These are phyloP conservation scores for Firmiana major DNA, from an alignment of 345 rosid species.

Conservation along the genomic window DNA sequence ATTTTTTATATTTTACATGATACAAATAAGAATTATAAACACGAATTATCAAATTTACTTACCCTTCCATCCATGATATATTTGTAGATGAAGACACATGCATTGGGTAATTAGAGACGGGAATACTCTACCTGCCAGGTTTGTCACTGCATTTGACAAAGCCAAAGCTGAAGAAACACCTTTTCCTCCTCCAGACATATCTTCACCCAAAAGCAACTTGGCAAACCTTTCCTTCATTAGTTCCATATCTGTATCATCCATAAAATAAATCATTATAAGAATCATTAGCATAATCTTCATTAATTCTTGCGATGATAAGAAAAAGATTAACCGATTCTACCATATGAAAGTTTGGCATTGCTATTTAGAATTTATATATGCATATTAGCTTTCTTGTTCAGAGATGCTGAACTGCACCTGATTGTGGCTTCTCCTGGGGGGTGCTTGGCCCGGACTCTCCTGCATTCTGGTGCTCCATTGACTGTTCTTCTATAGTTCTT, in stretches of 20 bases:
- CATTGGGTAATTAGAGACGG: background rate
- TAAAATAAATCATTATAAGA: background rate
- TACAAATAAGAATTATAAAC: no score
- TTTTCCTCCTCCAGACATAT: slow-evolving; percentile 81
- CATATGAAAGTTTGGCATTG: background rate
- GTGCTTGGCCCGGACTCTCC: slow-evolving; percentile 6
- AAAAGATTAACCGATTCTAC: background rate
- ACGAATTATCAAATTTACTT: no score
- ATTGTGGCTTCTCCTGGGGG: slow-evolving; percentile 30
- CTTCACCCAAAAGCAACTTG: slow-evolving; percentile 70
- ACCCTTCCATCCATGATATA: no score
- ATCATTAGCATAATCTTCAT: background rate
- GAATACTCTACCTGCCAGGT: slow-evolving; percentile 49
- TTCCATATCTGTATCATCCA: slow-evolving; percentile 43
- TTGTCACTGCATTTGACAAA: slow-evolving; percentile 69
- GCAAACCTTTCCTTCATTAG: slow-evolving; percentile 65
- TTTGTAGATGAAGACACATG: background rate
- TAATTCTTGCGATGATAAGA: background rate
- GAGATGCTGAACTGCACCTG: slow-evolving; percentile 30
- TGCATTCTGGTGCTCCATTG: background rate
- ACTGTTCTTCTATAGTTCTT: background rate
- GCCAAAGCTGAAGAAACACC: slow-evolving; percentile 74
- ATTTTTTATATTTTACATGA: no score
- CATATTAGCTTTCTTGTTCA: background rate
- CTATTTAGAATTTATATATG: background rate